phyloP scores from a whole-genome alignment of 176 grass and related monocot species.

The Carex scoparia region DNA sequence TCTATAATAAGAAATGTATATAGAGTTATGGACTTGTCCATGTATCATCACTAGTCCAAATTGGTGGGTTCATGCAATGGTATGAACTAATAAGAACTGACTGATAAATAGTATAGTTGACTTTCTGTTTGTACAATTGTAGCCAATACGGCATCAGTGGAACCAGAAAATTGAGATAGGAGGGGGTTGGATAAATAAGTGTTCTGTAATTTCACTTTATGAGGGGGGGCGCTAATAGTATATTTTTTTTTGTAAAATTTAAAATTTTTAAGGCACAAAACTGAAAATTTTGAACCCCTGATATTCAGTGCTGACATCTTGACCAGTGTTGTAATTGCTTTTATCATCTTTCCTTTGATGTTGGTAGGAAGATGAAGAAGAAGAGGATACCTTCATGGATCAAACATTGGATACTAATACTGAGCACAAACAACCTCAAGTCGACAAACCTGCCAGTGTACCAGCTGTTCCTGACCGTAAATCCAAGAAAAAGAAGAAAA shows the following conservation, averaged over 20 bases:
- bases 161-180: too few species aligned
- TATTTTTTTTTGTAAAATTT: too few species aligned
- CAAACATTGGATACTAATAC: neutral
- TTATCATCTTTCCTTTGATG: neutral
- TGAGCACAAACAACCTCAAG: slow-evolving; percentile 32
- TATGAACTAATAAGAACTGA: neutral
- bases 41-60: neutral
- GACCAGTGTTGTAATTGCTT: neutral
- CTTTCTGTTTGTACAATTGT: neutral
- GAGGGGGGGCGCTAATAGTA: too few species aligned
- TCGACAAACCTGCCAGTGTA: slow-evolving; percentile 22
- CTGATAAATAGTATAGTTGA: neutral
- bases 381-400: slow-evolving; percentile 32
- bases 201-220: too few species aligned
- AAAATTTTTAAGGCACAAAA: too few species aligned
- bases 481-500: slow-evolving; percentile 99
- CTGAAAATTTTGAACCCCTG: neutral
- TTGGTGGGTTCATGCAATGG: neutral
- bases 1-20: neutral
- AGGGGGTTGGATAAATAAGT: too few species aligned
- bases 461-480: slow-evolving; percentile 57
- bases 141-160: neutral
- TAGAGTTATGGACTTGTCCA: neutral
- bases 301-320: neutral
- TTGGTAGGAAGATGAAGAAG: slow-evolving; percentile 67